Evolutionary conservation across 352 stramenopile species (phyloP).

Genomic region (Phytophthora cryptogea): DNA sequence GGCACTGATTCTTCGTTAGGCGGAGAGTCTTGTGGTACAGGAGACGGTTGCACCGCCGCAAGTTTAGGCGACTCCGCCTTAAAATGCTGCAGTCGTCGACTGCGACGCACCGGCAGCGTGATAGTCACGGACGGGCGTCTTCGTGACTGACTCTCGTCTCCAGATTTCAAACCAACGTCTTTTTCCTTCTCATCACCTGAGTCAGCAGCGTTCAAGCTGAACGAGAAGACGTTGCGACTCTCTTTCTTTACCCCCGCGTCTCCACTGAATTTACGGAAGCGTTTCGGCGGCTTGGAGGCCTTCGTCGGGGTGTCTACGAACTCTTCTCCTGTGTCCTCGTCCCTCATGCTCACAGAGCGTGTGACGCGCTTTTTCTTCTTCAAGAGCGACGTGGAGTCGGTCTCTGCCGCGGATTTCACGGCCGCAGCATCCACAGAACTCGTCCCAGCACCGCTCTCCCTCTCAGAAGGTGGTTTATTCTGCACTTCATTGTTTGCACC

Average conservation of each 20-base stretch:
- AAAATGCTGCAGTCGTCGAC: slow-evolving; percentile 30
- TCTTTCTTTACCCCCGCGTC: slow-evolving; percentile 20
- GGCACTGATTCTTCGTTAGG: slow-evolving; percentile 8
- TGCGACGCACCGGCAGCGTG: slow-evolving; percentile 26
- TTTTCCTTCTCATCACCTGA: slow-evolving; percentile 5
- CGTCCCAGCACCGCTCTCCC: slow-evolving; percentile 5
- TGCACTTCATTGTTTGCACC: background rate
- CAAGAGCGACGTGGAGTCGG: slow-evolving; percentile 2
- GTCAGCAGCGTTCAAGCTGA: slow-evolving; percentile 13
- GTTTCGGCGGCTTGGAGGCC: slow-evolving; percentile 42
- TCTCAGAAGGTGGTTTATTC: background rate
- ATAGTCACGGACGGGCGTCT: slow-evolving; percentile 17
- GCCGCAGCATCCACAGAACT: slow-evolving; percentile 4
- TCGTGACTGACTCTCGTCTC: background rate
- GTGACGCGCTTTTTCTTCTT: slow-evolving; percentile 52
- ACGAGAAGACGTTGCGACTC: slow-evolving; percentile 7
- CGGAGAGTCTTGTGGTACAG: background rate
- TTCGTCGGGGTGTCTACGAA: slow-evolving; percentile 56
- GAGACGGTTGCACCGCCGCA: slow-evolving; percentile 1
- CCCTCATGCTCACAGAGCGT: slow-evolving; percentile 30
- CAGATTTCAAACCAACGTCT: background rate
- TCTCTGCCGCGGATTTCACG: background rate
- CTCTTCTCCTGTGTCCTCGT: slow-evolving; percentile 35
- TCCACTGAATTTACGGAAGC: slow-evolving; percentile 33
- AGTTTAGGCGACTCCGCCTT: slow-evolving; percentile 23